Base-by-base conservation (phyloP, 306 rosid genomes). In the Vigna mungo region DNA sequence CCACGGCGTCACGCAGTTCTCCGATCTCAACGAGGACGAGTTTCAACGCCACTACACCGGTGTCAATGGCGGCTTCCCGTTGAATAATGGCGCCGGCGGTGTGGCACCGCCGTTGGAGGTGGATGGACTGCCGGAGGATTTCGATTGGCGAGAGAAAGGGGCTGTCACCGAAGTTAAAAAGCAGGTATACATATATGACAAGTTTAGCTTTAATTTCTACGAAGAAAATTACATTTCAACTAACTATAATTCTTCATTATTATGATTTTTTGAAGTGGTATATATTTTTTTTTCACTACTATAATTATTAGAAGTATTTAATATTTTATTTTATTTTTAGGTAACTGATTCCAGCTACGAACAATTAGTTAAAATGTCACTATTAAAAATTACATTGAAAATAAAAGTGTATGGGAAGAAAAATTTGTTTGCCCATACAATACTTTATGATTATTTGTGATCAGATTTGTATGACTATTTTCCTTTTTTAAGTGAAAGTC, bases 121-220 rank as follows among this genome's bases (percentile, higher is more conserved):
- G 32, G 80, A 73, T 15, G 91, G 77, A 0, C 77, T 94, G 89
- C 98, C 98, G 32, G 90, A 89, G 82, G 86, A 84, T 76, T 92
- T 92, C 46, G 96, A 94, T 68, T 94, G 97, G 98, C 86, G 97
- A n/a, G 92, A 88, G 5, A 90, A 90, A 7, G 98, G 98, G 2
- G 98, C 97, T 15, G 95, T 94, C 21, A 92, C 96, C 6, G 87
- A 77, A n/a, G 96, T 94, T 43, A 92, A 94, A 93, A 85, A 37
- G 84, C 98, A 94, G 96, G 98, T 75, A 23, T 25, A 5, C 11
- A 43, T 43, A 9, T 2, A 2, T 41, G 9, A 18, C 16, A 9
- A 14, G 20, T 15, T 23, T 10, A 7, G 20, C 12, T 52, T 52
- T 52, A 9, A 20, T 54, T 9, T 54, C 5, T 2, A 7, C 9